These are phyloP conservation scores for Mesembryanthemum crystallinum DNA, from an alignment of 148 eudicot genomes.

Conservation along the genomic window DNA sequence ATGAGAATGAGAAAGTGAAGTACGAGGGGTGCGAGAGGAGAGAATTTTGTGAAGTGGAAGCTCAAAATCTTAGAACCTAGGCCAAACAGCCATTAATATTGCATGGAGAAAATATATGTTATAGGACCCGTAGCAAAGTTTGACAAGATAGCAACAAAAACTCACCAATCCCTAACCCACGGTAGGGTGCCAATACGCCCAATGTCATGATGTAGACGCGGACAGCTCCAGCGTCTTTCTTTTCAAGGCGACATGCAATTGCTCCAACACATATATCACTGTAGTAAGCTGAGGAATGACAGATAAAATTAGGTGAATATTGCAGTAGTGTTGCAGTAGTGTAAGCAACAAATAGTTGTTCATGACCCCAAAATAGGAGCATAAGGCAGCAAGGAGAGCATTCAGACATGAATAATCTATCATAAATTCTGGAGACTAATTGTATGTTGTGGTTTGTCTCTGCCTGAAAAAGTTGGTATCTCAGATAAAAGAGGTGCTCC, in stretches of 20 bases:
- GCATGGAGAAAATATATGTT: neutral
- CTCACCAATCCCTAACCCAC: constrained; percentile 92
- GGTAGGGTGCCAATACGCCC: constrained; percentile 98
- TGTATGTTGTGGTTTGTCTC: neutral
- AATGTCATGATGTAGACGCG: constrained; percentile 92
- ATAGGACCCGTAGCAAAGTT: neutral
- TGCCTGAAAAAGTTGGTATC: neutral
- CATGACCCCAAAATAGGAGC: neutral
- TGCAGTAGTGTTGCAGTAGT: constrained; percentile 6
- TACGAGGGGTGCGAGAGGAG: too few relatives aligned
- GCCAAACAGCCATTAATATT: neutral
- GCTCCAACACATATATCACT: constrained; percentile 95
- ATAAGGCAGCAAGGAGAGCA: neutral
- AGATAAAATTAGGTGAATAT: constrained; percentile 8
- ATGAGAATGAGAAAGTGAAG: too few relatives aligned
- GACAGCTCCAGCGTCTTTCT: constrained; percentile 71
- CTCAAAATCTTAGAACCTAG: too few relatives aligned
- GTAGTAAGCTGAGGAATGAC: constrained; percentile 65
- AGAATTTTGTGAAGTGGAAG: too few relatives aligned
- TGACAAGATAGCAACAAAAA: neutral
- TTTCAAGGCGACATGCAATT: constrained; percentile 89
- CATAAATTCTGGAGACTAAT: neutral
- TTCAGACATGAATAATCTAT: neutral
- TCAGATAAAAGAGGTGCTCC: neutral
- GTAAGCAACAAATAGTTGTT: neutral